Evolutionary conservation across 345 rosid species (phyloP), one percentile per base, ranked within the genome.

Genomic region (Citrus inodora): DNA sequence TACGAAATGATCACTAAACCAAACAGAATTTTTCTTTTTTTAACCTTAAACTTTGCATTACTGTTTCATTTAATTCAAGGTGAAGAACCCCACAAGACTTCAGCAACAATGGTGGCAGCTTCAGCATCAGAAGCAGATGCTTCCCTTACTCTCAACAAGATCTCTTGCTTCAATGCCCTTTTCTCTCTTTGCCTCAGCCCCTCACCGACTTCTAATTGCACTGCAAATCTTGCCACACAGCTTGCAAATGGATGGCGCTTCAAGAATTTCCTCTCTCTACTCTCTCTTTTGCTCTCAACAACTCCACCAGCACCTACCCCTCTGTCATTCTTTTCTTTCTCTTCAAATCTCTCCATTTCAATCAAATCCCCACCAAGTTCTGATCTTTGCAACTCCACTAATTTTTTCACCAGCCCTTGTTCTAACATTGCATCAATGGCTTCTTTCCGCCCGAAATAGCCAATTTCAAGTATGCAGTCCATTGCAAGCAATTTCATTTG

Each of bases 11-110:
- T 19, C 38, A 63, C 38, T 22, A 13, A 32, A 58, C 7, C 3
- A 51, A 78, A 9, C 30, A 74, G 22, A 42, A 10, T 46, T 46
- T 21, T 55, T 19, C 5, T 28, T 0, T 32, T 16, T 5, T 17
- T 35, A 5, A 51, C 51, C 17, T 46, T 3, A 46, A 10, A 46
- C 51, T 27, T 22, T 38, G 30, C 14, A n/a, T 35, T 22, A 24
- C n/a, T 22, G 13, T 19, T 28, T 25, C 62, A 28, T 51, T 88
- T 85, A 90, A 28, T 51, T 88, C 85, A 92, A 68, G 94, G 94
- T 56, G 92, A 89, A 74, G 97, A 87, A 0, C 94, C 94, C 97
- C 93, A 90, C 85, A 92, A 77, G 68, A 92, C 94, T 78, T 92
- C 94, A 42, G 97, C 97, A 37, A 83, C 72, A 78, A 90, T 82